Percentiles rank a stretch among this genome's conserved stretches.
These are phyloP conservation scores for Dentipellis sp. DNA, from an alignment of 768 basidiomycete species.

Conservation along the genomic window DNA sequence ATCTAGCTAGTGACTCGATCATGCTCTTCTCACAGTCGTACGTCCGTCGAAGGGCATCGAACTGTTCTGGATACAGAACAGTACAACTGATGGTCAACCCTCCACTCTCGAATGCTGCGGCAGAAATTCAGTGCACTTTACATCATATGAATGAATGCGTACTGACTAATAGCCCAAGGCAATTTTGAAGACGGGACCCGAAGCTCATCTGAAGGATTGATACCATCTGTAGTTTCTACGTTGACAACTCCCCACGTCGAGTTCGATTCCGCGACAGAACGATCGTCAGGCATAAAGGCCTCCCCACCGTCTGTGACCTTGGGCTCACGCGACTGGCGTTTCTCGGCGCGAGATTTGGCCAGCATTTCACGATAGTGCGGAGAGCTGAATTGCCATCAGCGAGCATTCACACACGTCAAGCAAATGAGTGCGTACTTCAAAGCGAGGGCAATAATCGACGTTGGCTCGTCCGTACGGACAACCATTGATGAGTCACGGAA, in stretches of 20 bases:
- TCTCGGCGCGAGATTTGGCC: conserved; percentile 67
- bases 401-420: neutral
- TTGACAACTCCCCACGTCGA: conserved; percentile 94
- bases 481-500: conserved; percentile 94
- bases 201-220: conserved; percentile 70
- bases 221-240: conserved; percentile 55
- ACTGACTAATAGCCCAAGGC: conserved; percentile 76
- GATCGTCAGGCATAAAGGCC: conserved; percentile 89
- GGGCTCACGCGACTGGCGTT: conserved; percentile 50
- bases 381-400: conserved; percentile 39
- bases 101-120: conserved; percentile 79
- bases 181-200: conserved; percentile 68
- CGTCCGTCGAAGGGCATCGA: conserved; percentile 84
- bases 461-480: conserved; percentile 93
- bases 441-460: conserved; percentile 93
- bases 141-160: neutral
- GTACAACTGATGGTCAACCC: conserved; percentile 88
- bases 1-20: conserved; percentile 87
- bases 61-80: conserved; percentile 93
- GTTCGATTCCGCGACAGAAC: conserved; percentile 68
- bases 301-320: conserved; percentile 60
- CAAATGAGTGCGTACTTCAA: conserved; percentile 52
- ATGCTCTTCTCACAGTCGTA: conserved; percentile 94
- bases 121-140: conserved; percentile 3
- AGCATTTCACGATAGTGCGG: conserved; percentile 78